Conservation (phyloP, 2,329 filamentous ascomycete genomes). For the Beauveria brongniartii region DNA sequence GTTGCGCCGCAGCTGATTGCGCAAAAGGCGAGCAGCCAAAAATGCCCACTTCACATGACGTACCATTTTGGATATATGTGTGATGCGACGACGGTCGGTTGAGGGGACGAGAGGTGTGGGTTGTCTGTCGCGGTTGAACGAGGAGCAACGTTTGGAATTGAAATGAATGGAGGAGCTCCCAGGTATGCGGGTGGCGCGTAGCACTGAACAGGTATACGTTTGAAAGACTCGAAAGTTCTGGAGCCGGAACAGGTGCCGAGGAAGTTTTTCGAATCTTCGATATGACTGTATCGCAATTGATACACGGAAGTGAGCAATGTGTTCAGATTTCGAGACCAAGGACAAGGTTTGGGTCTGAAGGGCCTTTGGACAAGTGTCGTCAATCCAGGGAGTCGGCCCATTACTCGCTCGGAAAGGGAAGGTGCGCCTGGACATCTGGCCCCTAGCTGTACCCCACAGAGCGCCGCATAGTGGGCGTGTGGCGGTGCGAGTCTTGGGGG, state of each 20-base stretch:
- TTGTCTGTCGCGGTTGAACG: background rate
- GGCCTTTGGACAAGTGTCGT: constrained; percentile 17
- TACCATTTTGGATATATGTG: background rate
- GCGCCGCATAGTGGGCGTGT: background rate
- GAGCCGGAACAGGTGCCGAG: background rate
- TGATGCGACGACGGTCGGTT: background rate
- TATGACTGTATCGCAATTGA: constrained; percentile 7
- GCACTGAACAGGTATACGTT: background rate
- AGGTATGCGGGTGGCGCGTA: background rate
- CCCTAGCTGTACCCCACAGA: constrained; percentile 5
- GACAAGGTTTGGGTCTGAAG: background rate
- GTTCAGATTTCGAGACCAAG: background rate
- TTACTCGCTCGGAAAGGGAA: constrained; percentile 2
- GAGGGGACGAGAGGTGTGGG: background rate
- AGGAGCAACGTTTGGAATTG: background rate
- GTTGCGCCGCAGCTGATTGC: background rate
- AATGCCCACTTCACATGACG: background rate
- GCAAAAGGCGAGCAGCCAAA: background rate
- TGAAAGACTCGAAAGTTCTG: background rate
- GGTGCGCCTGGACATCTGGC: constrained; percentile 3
- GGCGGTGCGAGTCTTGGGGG: background rate
- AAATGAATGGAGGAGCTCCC: background rate
- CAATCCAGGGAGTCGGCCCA: constrained; percentile 7
- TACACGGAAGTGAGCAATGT: background rate
- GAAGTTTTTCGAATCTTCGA: background rate